Evolutionary conservation across 1,284 basidiomycete species (phyloP).

Genomic region (Irpex sp.): DNA sequence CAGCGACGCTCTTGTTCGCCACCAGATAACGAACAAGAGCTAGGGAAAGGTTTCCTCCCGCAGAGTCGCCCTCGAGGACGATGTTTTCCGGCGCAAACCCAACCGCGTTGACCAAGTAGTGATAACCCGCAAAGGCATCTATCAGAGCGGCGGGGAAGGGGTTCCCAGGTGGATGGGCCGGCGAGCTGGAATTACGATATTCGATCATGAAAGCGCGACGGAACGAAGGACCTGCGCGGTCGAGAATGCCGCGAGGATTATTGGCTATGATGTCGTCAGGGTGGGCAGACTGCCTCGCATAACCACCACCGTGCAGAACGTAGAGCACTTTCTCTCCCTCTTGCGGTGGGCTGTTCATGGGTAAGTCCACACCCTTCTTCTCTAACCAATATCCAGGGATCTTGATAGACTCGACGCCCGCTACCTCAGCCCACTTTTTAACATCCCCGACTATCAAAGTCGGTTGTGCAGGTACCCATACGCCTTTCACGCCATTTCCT

Average conservation of each 20-base stretch:
- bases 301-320: constrained; percentile 51
- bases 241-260: constrained; percentile 17
- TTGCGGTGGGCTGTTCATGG: constrained; percentile 30
- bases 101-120: constrained; percentile 36
- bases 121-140: constrained; percentile 44
- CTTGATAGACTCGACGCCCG: constrained; percentile 36
- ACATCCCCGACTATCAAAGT: constrained; percentile 44
- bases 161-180: constrained; percentile 20
- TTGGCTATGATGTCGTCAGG: constrained; percentile 26
- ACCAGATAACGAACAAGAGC: constrained; percentile 34
- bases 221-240: constrained; percentile 16
- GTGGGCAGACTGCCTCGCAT: constrained; percentile 28
- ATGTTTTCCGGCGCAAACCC: constrained; percentile 42
- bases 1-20: constrained; percentile 16
- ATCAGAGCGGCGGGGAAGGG: constrained; percentile 48
- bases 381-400: constrained; percentile 59
- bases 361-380: constrained; percentile 33
- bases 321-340: constrained; percentile 50
- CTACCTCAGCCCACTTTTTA: constrained; percentile 36
- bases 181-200: constrained; percentile 27
- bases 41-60: constrained; percentile 49
- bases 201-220: constrained; percentile 31
- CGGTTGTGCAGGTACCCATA: constrained; percentile 49
- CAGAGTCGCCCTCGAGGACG: constrained; percentile 50
- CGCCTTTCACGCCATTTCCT: constrained; percentile 8